A percentile compares a stretch with the other conserved stretches of the same genome.
Conservation (phyloP, 352 stramenopile species). For the Pythium rishiriense region DNA sequence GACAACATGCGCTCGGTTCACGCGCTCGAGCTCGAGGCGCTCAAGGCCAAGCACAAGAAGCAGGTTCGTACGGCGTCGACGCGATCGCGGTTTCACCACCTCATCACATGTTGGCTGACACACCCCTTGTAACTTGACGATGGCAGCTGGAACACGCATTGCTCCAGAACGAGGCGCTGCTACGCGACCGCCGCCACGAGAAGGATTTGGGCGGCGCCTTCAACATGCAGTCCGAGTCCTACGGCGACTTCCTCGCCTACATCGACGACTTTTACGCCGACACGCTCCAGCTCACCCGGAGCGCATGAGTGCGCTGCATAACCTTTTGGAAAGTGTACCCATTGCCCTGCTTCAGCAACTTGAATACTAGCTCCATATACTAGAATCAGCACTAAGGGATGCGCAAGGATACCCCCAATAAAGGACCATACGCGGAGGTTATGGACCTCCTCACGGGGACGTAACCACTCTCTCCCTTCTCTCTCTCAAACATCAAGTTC, state of each 20-base stretch:
- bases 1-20: constrained; percentile 49
- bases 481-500: not conserved
- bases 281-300: constrained; percentile 30
- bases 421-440: not conserved
- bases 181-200: constrained; percentile 40
- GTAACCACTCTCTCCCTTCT: not conserved
- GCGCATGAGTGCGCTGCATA: constrained; percentile 9
- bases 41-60: constrained; percentile 50
- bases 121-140: not conserved
- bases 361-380: not conserved
- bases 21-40: constrained; percentile 46
- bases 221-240: constrained; percentile 41
- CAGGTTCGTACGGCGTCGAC: constrained; percentile 43
- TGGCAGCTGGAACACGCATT: constrained; percentile 31
- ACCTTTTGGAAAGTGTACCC: not conserved
- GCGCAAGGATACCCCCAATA: not conserved
- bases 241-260: constrained; percentile 59
- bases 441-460: constrained; percentile 7
- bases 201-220: constrained; percentile 24
- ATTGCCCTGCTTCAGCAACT: not conserved
- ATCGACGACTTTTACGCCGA: constrained; percentile 71
- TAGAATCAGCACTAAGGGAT: not conserved
- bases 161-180: constrained; percentile 47
- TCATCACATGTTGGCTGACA: not conserved
- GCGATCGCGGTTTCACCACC: not conserved